Evolutionary conservation across 1,139 yeast species (phyloP).

Genomic region (Protomyces lactucae-debilis): DNA sequence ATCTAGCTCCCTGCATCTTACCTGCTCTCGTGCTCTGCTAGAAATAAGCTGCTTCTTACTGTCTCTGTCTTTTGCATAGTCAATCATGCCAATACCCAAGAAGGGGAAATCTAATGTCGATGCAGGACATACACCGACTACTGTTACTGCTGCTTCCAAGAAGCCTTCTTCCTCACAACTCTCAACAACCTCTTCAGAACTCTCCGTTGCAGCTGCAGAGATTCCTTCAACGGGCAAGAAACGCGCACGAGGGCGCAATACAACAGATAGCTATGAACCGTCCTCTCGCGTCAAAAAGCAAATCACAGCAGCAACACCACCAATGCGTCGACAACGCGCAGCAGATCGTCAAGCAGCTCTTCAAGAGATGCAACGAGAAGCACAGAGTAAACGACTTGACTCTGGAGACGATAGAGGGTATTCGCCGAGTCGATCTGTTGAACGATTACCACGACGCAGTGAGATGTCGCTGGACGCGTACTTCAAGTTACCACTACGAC

Average conservation of each 20-base stretch:
- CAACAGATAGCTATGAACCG: neutral
- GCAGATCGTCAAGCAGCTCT: neutral
- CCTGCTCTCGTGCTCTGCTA: no score
- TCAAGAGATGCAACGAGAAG: neutral
- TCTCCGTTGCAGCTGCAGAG: neutral
- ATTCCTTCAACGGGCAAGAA: neutral
- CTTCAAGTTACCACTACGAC: neutral
- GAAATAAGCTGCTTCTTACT: no score
- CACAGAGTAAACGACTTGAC: neutral
- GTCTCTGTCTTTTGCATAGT: no score
- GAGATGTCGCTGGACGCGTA: neutral
- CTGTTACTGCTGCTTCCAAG: no score
- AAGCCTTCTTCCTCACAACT: no score
- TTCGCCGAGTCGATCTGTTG: neutral
- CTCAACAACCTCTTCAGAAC: neutral
- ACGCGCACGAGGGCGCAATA: neutral
- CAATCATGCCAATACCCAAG: neutral
- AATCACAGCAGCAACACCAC: neutral
- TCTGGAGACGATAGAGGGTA: no score
- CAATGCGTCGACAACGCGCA: neutral
- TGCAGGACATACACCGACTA: neutral
- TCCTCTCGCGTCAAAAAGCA: neutral
- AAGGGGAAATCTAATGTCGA: neutral
- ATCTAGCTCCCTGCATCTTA: neutral
- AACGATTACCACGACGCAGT: neutral